Evolutionary conservation across 2,329 filamentous ascomycete genomes (phyloP), one percentile per base, ranked within the genome.

Genomic region (Monosporascus sp.): DNA sequence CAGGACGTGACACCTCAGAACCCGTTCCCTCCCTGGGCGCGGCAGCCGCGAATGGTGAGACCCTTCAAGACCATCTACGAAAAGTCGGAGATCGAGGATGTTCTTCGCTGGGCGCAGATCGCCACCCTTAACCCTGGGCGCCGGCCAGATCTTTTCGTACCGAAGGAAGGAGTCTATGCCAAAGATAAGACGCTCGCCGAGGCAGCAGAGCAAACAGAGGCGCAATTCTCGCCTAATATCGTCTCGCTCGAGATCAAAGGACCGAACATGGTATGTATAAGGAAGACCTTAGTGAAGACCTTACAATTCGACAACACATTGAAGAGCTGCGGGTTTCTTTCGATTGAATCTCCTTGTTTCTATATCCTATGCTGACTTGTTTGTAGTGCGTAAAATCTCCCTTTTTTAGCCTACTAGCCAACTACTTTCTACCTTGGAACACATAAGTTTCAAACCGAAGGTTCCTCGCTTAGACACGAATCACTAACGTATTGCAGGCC

Each of bases 171-270:
- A 42, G 57, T 67, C 45, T 66, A 72, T 15, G 60, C 54, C 42
- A 57, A 65, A 5, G 74, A 79, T 55, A 36, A 67, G 1, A 53
- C 65, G 1, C 64, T 68, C 0, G 61, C 66, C 9, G 54, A 58
- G 8, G 69, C 72, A 0, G 72, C 72, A 2, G 67, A 70, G 5
- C 57, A 67, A 2, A 72, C 75, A 0, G 68, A 80, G 8, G 83
- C 85, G 0, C 83, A 86, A 8, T 95, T 94, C 57, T 90, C 87
- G 0, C 90, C 90, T 0, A 96, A 96, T 57, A 76, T 90, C 0
- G 83, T 96, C 0, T 79, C 83, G 0, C 74, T 96, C 0, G 80
- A 89, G 45, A 89, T 95, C 31, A 81, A 81, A 0, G 86, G 84
- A 0, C 85, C 86, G 0, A 76, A 75, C 0, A 76, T 91, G 31